phyloP scores from a whole-genome alignment of 352 stramenopile species.

The Bremia lactucae region DNA sequence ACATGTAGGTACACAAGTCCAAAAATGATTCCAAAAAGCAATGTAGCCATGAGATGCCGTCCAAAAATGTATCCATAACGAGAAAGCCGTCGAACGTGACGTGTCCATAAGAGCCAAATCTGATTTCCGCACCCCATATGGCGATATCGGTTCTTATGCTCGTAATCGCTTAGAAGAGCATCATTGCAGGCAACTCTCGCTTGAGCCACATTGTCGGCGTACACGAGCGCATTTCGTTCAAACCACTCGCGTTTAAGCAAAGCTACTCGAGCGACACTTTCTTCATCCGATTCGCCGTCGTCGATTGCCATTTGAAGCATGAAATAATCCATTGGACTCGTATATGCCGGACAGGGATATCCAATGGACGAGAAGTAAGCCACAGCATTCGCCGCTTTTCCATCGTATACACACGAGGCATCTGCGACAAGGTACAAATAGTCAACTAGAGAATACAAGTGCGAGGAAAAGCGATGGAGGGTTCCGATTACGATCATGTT shows the following conservation, averaged over 20 bases:
- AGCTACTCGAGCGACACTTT: constrained; percentile 21
- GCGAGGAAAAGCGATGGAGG: constrained; percentile 83
- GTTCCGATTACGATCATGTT: constrained; percentile 83
- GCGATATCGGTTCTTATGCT: constrained; percentile 18
- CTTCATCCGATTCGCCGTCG: constrained; percentile 15
- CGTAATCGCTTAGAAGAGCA: constrained; percentile 8
- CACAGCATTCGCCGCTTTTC: constrained; percentile 35
- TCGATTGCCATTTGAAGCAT: constrained; percentile 40
- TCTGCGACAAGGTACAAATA: constrained; percentile 43
- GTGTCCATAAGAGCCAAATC: constrained; percentile 20
- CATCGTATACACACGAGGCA: constrained; percentile 41
- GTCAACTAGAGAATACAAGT: constrained; percentile 51
- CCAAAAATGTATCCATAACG: constrained; percentile 31
- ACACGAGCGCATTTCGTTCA: constrained; percentile 13
- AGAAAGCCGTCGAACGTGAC: constrained; percentile 30
- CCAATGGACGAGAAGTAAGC: constrained; percentile 43
- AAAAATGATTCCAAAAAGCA: constrained; percentile 39
- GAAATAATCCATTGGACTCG: constrained; percentile 58
- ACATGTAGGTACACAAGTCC: constrained; percentile 33
- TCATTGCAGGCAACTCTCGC: constrained; percentile 7
- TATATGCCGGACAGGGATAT: constrained; percentile 38
- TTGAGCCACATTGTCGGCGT: constrained; percentile 10
- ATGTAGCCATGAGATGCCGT: constrained; percentile 29
- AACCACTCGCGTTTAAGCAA: constrained; percentile 23
- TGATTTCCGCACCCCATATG: constrained; percentile 27